phyloP scores from a whole-genome alignment of 2,329 filamentous ascomycete genomes.

The Fusarium torulosum region DNA sequence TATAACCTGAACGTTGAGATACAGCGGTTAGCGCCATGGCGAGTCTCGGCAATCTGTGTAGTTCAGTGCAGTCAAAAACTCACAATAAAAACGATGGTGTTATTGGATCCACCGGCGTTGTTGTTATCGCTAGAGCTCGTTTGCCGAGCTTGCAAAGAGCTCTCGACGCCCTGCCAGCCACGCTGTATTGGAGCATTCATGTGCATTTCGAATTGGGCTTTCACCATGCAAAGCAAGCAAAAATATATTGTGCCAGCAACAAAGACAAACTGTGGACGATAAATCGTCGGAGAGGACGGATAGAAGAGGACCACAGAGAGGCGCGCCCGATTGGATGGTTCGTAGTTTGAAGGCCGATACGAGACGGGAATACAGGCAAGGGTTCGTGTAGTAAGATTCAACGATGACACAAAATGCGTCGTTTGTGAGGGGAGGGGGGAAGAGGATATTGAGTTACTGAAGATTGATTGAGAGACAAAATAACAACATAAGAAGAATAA shows the following conservation, averaged over 20 bases:
- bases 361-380: constrained; percentile 19
- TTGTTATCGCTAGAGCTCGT: not conserved
- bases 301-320: constrained; percentile 12
- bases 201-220: constrained; percentile 41
- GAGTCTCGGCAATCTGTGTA: not conserved
- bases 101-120: constrained; percentile 14
- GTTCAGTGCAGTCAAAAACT: constrained; percentile 17
- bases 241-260: constrained; percentile 16
- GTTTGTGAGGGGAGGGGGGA: not conserved
- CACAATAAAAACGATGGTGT: constrained; percentile 43
- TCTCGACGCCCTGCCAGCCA: constrained; percentile 37
- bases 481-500: constrained; percentile 8
- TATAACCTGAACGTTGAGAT: constrained; percentile 33
- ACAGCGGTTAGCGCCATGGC: constrained; percentile 10
- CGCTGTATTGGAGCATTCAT: constrained; percentile 38
- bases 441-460: constrained; percentile 11
- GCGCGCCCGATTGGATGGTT: constrained; percentile 23
- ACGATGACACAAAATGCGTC: constrained; percentile 1
- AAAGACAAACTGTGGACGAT: constrained; percentile 5
- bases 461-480: constrained; percentile 18
- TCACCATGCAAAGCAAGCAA: constrained; percentile 32
- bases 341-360: constrained; percentile 14
- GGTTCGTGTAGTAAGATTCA: constrained; percentile 17
- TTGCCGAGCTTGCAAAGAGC: constrained; percentile 23
- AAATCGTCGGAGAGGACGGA: constrained; percentile 21